These are phyloP conservation scores for Cryptococcus maquisensis DNA, from an alignment of 1,284 basidiomycete genomes.

Conservation along the genomic window DNA sequence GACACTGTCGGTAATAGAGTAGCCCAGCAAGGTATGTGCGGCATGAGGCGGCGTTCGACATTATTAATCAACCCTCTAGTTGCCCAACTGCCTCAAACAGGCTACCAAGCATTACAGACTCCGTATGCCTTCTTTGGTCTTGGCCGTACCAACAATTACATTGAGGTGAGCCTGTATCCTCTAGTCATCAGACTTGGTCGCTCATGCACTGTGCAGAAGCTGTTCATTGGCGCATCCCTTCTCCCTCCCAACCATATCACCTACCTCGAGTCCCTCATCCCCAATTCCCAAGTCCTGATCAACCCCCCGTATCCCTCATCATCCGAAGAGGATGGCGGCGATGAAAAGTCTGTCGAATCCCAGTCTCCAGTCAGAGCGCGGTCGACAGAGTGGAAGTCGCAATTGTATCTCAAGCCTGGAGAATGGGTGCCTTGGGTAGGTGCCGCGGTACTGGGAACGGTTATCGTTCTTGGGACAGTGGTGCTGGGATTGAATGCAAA, in stretches of 20 bases:
- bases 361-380: constrained; percentile 19
- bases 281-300: constrained; percentile 96
- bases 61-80: constrained; percentile 49
- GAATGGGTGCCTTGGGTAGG: constrained; percentile 98
- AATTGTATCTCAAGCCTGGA: constrained; percentile 88
- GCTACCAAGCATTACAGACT: constrained; percentile 80
- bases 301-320: constrained; percentile 59
- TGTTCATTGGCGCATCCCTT: constrained; percentile 84
- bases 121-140: constrained; percentile 96
- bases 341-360: not conserved
- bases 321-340: not conserved
- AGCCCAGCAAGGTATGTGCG: constrained; percentile 73
- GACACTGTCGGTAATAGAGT: constrained; percentile 86
- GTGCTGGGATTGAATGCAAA: constrained; percentile 84
- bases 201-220: constrained; percentile 53
- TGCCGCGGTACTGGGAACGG: constrained; percentile 71
- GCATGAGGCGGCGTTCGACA: not conserved
- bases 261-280: constrained; percentile 92
- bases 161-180: constrained; percentile 57
- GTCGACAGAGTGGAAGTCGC: constrained; percentile 68
- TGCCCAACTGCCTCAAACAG: constrained; percentile 85
- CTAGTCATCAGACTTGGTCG: not conserved
- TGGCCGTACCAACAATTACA: constrained; percentile 99
- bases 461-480: constrained; percentile 68
- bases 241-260: constrained; percentile 65